Base-by-base conservation (phyloP, 202 grass and related monocot genomes). In the Carex sylvatica region DNA sequence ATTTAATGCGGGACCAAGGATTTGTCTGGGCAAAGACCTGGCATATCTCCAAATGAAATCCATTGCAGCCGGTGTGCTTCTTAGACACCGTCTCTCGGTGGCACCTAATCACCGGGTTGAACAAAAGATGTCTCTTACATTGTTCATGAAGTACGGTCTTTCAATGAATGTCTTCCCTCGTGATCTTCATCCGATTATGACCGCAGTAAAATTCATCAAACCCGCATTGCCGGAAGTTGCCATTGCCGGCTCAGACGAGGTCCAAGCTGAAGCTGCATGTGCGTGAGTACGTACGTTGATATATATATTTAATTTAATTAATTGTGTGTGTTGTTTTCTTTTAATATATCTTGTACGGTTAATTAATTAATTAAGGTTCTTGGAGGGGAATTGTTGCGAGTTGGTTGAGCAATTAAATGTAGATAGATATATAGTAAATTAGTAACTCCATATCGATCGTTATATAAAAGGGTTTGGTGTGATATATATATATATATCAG, bases 11-110 rank as follows among this genome's bases (percentile, higher is more conserved):
- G 94, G 94, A 9, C 94, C 94, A 16, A 58, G 94, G 56, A 94
- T 94, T 26, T 97, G 94, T 90, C 94, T 97, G 11, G 94, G 94
- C 10, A 97, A 94, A 89, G 94, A 97, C 86, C 87, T 97, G 55
- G 94, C 94, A 1, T 97, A 97, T 90, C 90, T 97, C 69, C 94
- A 97, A 87, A 97, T 97, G 94, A 97, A 91, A 83, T 92, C 93
- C 85, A 89, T 97, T 69, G 94, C 91, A 6, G 88, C 92, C 2
- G 91, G 87, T 81, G 88, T 97, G 81, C 90, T 97, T 74, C 92
- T 94, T 23, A 87, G 94, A 26, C 90, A 97, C 85, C 85, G 83
- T 66, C 90, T 97, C 5, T 66, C 63, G 40, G 90, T 94, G 9
- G 92, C 84, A 12, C 84, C 92, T 16, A 92, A 92, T 16, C 94